These are phyloP conservation scores for Gossypium bickii DNA, from an alignment of 345 rosid species.

Conservation along the genomic window DNA sequence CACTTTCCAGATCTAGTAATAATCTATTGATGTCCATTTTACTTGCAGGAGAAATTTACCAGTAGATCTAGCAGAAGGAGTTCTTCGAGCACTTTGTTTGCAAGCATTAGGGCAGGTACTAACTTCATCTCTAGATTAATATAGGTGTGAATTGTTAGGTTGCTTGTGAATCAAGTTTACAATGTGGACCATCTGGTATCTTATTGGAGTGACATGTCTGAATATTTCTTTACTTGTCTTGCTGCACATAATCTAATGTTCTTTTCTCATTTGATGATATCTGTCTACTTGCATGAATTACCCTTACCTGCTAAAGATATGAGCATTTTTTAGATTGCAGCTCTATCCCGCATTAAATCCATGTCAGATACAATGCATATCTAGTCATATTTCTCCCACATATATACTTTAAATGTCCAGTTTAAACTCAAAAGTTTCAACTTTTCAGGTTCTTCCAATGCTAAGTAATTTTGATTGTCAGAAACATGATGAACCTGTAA, in stretches of 20 bases:
- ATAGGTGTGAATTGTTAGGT: slow-evolving; percentile 8
- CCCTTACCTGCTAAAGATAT: background rate
- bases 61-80: slow-evolving; percentile 90
- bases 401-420: background rate
- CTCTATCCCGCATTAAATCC: background rate
- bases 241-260: background rate
- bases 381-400: background rate
- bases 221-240: background rate
- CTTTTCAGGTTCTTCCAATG: background rate
- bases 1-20: slow-evolving; percentile 2
- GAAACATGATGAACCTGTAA: background rate
- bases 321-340: background rate
- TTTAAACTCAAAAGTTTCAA: background rate
- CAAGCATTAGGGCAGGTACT: slow-evolving; percentile 96
- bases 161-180: background rate
- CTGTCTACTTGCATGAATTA: background rate
- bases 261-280: background rate
- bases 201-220: background rate
- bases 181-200: background rate
- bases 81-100: slow-evolving; percentile 82
- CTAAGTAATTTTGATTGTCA: background rate
- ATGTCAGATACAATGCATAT: background rate
- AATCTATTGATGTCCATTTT: slow-evolving; percentile 15
- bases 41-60: slow-evolving; percentile 74
- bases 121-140: slow-evolving; percentile 22